A percentile compares a stretch with the other conserved stretches of the same genome.
These are phyloP conservation scores for Corynespora cassiicola DNA, from an alignment of 2,329 filamentous ascomycete genomes.

Conservation along the genomic window DNA sequence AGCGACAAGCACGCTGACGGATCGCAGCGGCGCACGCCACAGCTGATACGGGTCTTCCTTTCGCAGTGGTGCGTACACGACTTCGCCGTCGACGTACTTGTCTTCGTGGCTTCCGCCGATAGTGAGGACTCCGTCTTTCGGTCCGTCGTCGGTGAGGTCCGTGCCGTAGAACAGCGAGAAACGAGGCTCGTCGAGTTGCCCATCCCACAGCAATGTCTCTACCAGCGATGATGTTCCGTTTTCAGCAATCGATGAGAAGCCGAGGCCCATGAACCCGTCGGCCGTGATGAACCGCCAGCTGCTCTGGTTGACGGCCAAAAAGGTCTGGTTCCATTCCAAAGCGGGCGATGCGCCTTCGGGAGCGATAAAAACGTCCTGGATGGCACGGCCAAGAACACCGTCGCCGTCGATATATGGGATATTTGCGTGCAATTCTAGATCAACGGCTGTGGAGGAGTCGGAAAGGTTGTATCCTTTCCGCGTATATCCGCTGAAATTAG, in stretches of 20 bases:
- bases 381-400: constrained; percentile 13
- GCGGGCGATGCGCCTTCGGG: constrained; percentile 6
- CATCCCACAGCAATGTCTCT: constrained; percentile 22
- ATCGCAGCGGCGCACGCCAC: constrained; percentile 20
- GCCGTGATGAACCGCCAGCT: constrained; percentile 24
- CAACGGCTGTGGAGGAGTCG: constrained; percentile 13
- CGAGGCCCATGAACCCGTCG: constrained; percentile 24
- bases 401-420: constrained; percentile 22
- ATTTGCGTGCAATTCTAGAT: constrained; percentile 9
- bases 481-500: constrained; percentile 10
- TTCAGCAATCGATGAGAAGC: constrained; percentile 25
- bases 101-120: constrained; percentile 52
- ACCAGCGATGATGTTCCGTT: constrained; percentile 16
- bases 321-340: constrained; percentile 25
- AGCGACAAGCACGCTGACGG: constrained; percentile 16
- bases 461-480: constrained; percentile 19
- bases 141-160: constrained; percentile 9
- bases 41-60: constrained; percentile 19
- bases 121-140: constrained; percentile 21
- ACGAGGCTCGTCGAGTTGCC: constrained; percentile 16
- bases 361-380: constrained; percentile 16
- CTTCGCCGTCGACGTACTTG: constrained; percentile 67
- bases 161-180: constrained; percentile 24
- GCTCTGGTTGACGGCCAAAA: constrained; percentile 20
- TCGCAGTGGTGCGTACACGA: constrained; percentile 48